Base-by-base conservation (phyloP, 768 basidiomycete species). In the Lentinus brumalis region DNA sequence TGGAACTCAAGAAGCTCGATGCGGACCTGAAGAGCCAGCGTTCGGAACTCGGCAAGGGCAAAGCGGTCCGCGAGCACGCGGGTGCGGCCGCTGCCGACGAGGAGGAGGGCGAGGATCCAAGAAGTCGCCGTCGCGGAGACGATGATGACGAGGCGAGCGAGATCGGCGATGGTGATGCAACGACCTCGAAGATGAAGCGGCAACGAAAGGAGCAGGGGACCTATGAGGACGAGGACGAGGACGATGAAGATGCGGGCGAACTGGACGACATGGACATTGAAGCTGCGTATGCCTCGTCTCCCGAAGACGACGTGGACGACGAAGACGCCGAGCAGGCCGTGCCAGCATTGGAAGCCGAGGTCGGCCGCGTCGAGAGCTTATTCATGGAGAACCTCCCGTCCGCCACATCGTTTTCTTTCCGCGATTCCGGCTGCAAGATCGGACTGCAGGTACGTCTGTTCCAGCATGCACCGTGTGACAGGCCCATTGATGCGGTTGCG, bases 1-100 rank as follows among this genome's bases (percentile, higher is more conserved):
- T 78, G 12, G 96, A 98, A 77, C 84, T 98, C 81, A 94, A 91
- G 77, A 89, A 86, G 71, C 79, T 93, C 35, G 89, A 89, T 65
- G 83, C 86, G 18, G 90, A 94, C 69, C 74, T 91, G 63, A 92
- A 86, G 75, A 82, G 78, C 62, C 90, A 95, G 71, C 89, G 89
- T 54, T 80, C 84, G 35, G 88, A 93, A 63, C 78, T 96, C 15
- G 97, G 96, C 5, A 88, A 92, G 69, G 96, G 94, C 10, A 87
- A 85, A 55, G 73, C 76, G 14, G 75, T 77, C 59, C 76, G 70
- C 53, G 78, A 78, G 62, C 79, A 79, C 39, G 70, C 75, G 32
- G 79, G 69, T 30, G 74, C 74, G 31, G 81, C 79, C 58, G 76
- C 71, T 15, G 83, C 77, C 15, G 83, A 75, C 7, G 86, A 82